phyloP scores from a whole-genome alignment of 805 yeast species.

The Kregervanrija fluxuum region DNA sequence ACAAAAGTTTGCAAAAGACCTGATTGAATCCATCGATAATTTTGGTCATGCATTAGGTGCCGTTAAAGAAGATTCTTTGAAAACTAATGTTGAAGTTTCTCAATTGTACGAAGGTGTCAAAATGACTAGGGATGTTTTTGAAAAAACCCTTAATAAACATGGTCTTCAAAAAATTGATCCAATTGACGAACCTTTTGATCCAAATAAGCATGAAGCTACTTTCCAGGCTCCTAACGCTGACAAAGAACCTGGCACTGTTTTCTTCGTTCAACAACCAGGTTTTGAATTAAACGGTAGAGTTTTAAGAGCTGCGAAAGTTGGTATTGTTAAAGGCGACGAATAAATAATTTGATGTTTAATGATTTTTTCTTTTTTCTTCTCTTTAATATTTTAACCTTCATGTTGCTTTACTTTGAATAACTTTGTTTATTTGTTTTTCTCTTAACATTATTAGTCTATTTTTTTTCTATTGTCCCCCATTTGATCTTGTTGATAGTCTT shows the following conservation, averaged over 20 bases:
- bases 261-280: slow-evolving; percentile 89
- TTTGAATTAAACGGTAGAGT: slow-evolving; percentile 82
- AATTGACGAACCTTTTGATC: slow-evolving; percentile 78
- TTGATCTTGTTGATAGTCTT: slow-evolving; percentile 5
- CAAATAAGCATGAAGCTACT: slow-evolving; percentile 88
- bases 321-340: slow-evolving; percentile 64
- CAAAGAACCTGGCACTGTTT: slow-evolving; percentile 86
- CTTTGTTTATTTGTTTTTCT: background rate
- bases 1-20: slow-evolving; percentile 85
- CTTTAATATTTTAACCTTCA: background rate
- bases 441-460: background rate
- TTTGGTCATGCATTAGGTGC: slow-evolving; percentile 79
- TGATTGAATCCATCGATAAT: slow-evolving; percentile 84
- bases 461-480: background rate
- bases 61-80: slow-evolving; percentile 55
- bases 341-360: slow-evolving; percentile 12
- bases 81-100: slow-evolving; percentile 54
- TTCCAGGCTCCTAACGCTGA: slow-evolving; percentile 82
- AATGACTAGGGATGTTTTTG: slow-evolving; percentile 83
- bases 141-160: slow-evolving; percentile 72
- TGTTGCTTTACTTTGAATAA: background rate
- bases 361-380: background rate
- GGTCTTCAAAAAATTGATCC: slow-evolving; percentile 82
- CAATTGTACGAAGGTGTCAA: slow-evolving; percentile 81
- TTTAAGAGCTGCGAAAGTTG: slow-evolving; percentile 92